Percentiles rank a stretch among this genome's conserved stretches.
These are phyloP conservation scores for Vitis cinerea DNA, from an alignment of 164 flowering plant species.

Conservation along the genomic window DNA sequence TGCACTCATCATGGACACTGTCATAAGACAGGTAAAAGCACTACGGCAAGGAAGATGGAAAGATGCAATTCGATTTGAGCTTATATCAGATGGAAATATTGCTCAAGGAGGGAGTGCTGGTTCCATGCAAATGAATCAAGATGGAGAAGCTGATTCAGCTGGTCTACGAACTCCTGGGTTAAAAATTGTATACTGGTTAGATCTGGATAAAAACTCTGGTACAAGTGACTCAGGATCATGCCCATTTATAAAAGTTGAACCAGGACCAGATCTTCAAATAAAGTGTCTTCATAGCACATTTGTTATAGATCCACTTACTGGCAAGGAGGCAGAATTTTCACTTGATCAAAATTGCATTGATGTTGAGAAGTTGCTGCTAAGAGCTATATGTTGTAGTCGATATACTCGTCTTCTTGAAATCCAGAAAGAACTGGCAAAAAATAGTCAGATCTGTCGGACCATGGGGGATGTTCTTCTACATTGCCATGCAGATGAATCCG, in stretches of 20 bases:
- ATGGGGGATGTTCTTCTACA: slow-evolving; percentile 73
- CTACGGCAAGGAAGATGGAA: slow-evolving; percentile 94
- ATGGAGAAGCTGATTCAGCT: slow-evolving; percentile 79
- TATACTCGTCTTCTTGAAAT: slow-evolving; percentile 93
- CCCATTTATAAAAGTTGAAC: slow-evolving; percentile 87
- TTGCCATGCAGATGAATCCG: slow-evolving; percentile 45
- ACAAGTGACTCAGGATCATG: slow-evolving; percentile 58
- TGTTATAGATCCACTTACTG: slow-evolving; percentile 78
- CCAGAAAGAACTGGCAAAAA: slow-evolving; percentile 67
- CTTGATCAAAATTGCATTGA: slow-evolving; percentile 89
- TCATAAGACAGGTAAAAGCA: slow-evolving; percentile 79
- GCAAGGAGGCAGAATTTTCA: slow-evolving; percentile 80
- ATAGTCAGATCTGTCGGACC: slow-evolving; percentile 61
- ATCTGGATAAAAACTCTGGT: slow-evolving; percentile 56
- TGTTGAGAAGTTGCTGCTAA: slow-evolving; percentile 81
- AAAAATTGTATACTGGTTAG: slow-evolving; percentile 86
- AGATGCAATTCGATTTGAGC: slow-evolving; percentile 93
- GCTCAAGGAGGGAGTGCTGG: slow-evolving; percentile 55
- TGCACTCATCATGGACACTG: slow-evolving; percentile 93
- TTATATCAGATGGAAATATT: slow-evolving; percentile 59
- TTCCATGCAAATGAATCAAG: slow-evolving; percentile 53
- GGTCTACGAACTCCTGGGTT: slow-evolving; percentile 81
- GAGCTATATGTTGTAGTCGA: slow-evolving; percentile 76
- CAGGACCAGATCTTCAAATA: slow-evolving; percentile 81
- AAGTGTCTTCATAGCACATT: slow-evolving; percentile 82